Conservation (phyloP, 2,329 filamentous ascomycete species). For the Rhinocladiella similis region DNA sequence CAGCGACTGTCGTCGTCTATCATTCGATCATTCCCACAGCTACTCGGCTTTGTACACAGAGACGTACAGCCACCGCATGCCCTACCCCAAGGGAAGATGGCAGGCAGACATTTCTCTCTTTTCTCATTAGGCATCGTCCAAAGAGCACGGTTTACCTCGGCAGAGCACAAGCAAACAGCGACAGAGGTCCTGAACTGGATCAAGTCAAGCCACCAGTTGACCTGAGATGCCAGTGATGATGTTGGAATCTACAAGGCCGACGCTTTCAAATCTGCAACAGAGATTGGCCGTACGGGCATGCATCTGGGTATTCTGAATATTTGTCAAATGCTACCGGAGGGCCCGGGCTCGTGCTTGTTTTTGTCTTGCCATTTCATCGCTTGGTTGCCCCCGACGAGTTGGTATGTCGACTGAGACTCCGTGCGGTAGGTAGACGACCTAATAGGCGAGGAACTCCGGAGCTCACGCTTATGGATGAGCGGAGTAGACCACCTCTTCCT, state of each 20-base stretch:
- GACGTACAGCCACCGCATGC: not conserved
- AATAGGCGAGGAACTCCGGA: too few relatives aligned
- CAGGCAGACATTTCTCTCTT: slow-evolving; percentile 8
- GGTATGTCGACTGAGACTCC: too few relatives aligned
- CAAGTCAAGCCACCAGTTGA: slow-evolving; percentile 4
- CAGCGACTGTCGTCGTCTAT: slow-evolving; percentile 3
- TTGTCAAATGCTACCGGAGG: too few relatives aligned
- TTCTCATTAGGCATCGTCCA: slow-evolving; percentile 10
- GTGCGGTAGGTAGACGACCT: too few relatives aligned
- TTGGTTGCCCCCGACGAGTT: too few relatives aligned
- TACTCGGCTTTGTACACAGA: slow-evolving; percentile 6
- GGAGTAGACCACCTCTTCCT: too few relatives aligned
- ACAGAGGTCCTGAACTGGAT: slow-evolving; percentile 8
- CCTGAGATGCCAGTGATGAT: not conserved
- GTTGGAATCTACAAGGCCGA: not conserved
- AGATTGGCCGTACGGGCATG: too few relatives aligned
- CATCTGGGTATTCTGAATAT: too few relatives aligned
- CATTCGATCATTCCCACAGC: slow-evolving; percentile 11
- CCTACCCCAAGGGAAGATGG: slow-evolving; percentile 7
- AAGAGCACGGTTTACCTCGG: slow-evolving; percentile 7
- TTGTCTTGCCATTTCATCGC: too few relatives aligned
- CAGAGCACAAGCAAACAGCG: slow-evolving; percentile 10
- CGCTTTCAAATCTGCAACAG: too few relatives aligned
- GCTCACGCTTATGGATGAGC: too few relatives aligned
- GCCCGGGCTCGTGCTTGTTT: too few relatives aligned